Evolutionary conservation across 1,139 yeast species (phyloP).

Genomic region (Magnusiomyces clavatus): DNA sequence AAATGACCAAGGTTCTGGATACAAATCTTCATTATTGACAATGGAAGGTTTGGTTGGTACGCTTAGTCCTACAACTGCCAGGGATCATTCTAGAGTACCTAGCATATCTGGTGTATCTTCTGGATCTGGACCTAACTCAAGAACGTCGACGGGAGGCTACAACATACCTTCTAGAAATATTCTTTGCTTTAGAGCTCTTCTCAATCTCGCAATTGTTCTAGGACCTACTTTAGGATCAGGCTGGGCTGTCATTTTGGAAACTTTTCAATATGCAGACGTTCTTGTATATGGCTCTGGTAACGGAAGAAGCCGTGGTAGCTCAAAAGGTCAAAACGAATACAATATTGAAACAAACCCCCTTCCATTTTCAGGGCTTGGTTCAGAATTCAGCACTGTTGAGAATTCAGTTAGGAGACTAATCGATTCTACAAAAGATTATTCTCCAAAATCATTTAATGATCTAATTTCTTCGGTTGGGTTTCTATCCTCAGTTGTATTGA

Average conservation of each 20-base stretch:
- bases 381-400: slow-evolving; percentile 49
- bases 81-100: slow-evolving; percentile 12
- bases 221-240: slow-evolving; percentile 62
- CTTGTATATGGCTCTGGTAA: slow-evolving; percentile 36
- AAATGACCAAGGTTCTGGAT: slow-evolving; percentile 3
- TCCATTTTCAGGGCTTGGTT: slow-evolving; percentile 22
- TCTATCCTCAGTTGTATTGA: slow-evolving; percentile 30
- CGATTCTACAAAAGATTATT: slow-evolving; percentile 53
- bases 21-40: slow-evolving; percentile 36
- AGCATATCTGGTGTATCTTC: not conserved
- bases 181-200: slow-evolving; percentile 69
- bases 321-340: slow-evolving; percentile 10
- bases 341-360: slow-evolving; percentile 14
- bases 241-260: slow-evolving; percentile 62
- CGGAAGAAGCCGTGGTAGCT: slow-evolving; percentile 12
- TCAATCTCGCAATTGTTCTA: slow-evolving; percentile 67
- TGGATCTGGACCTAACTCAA: slow-evolving; percentile 2
- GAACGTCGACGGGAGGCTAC: not conserved
- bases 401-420: slow-evolving; percentile 49
- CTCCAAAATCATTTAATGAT: slow-evolving; percentile 41
- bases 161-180: slow-evolving; percentile 45
- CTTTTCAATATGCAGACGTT: slow-evolving; percentile 63
- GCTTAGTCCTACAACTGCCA: slow-evolving; percentile 35
- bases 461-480: slow-evolving; percentile 41
- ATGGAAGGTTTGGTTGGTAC: slow-evolving; percentile 60